Evolutionary conservation across 139 green algal species (phyloP).

Genomic region (Picochlorum sp.): DNA sequence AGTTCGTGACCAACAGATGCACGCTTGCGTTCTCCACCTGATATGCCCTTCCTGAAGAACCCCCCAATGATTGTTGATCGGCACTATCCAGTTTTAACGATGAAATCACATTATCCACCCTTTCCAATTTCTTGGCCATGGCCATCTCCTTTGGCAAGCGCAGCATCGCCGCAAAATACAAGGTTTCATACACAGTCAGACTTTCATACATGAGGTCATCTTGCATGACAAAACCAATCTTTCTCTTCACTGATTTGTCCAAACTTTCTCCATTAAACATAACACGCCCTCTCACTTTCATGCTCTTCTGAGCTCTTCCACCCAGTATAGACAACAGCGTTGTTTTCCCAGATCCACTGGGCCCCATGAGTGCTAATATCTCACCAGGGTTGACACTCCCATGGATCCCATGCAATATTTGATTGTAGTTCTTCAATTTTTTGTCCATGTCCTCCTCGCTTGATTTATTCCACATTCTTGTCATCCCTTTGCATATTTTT

Average conservation of each 20-base stretch:
- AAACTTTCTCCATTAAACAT: conserved; percentile 63
- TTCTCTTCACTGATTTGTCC: conserved; percentile 38
- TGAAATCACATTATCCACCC: conserved; percentile 61
- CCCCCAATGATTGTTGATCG: conserved; percentile 86
- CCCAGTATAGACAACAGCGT: conserved; percentile 64
- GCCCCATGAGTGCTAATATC: conserved; percentile 54
- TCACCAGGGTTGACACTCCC: conserved; percentile 38
- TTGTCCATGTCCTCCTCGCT: background rate
- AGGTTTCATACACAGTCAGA: conserved; percentile 66
- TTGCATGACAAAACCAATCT: conserved; percentile 70
- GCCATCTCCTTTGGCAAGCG: conserved; percentile 63
- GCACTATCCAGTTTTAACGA: conserved; percentile 66
- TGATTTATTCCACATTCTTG: background rate
- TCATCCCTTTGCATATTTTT: background rate
- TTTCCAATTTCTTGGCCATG: conserved; percentile 40
- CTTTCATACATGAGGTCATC: conserved; percentile 79
- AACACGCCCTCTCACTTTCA: conserved; percentile 32
- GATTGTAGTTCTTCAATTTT: background rate
- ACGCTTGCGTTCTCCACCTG: conserved; percentile 90
- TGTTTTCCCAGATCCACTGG: conserved; percentile 69
- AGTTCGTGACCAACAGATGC: conserved; percentile 79
- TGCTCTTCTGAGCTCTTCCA: conserved; percentile 38
- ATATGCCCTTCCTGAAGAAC: conserved; percentile 72
- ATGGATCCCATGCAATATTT: conserved; percentile 45
- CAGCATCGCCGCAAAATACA: conserved; percentile 74